A percentile compares a stretch with the other conserved stretches of the same genome.
phyloP scores from a whole-genome alignment of 768 basidiomycete genomes.

The Leccinum arenicola region DNA sequence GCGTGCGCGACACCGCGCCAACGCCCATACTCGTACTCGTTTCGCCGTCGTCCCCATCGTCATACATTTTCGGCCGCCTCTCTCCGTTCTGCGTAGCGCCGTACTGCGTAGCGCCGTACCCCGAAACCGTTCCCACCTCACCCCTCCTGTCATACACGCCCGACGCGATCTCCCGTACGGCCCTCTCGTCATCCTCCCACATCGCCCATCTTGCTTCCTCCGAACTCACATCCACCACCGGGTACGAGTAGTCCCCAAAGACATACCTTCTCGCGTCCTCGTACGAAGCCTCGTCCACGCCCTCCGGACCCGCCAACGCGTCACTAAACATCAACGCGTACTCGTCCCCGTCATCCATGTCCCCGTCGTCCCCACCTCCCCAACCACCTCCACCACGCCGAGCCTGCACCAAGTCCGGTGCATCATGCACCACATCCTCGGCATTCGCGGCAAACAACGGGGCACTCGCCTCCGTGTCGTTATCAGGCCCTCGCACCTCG shows the following conservation, averaged over 20 bases:
- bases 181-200: conserved; percentile 30
- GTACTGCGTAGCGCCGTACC: conserved; percentile 32
- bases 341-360: conserved; percentile 36
- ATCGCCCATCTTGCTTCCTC: conserved; percentile 33
- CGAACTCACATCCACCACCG: conserved; percentile 82
- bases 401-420: conserved; percentile 46
- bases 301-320: conserved; percentile 47
- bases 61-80: conserved; percentile 6
- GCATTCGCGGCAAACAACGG: conserved; percentile 69
- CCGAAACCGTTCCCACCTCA: neutral
- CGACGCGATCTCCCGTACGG: conserved; percentile 26
- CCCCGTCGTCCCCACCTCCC: conserved; percentile 22
- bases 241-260: conserved; percentile 91
- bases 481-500: conserved; percentile 43
- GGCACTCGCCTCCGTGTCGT: conserved; percentile 60
- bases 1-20: neutral
- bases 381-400: conserved; percentile 6
- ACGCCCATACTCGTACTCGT: conserved; percentile 18
- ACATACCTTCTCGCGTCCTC: conserved; percentile 72
- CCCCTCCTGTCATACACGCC: conserved; percentile 6
- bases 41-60: neutral
- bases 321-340: conserved; percentile 29
- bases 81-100: conserved; percentile 26
- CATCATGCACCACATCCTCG: conserved; percentile 61
- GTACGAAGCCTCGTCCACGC: conserved; percentile 74